Percentiles rank a stretch among this genome's conserved stretches.
Conservation (phyloP, 768 basidiomycete species). For the Trametes gibbosa region DNA sequence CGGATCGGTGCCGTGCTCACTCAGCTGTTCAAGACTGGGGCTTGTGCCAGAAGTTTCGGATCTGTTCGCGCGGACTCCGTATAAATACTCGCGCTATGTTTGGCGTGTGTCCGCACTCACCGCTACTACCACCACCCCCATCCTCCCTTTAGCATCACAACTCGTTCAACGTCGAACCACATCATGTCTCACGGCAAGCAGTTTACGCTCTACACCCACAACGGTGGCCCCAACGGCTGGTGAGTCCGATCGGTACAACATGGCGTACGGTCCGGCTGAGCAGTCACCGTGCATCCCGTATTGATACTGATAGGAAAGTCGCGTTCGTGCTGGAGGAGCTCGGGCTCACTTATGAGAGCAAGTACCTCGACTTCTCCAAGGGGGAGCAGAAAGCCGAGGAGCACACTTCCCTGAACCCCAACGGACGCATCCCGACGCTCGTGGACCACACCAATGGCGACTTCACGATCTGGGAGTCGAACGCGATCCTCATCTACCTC, state of each 20-base stretch:
- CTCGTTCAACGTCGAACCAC: not conserved
- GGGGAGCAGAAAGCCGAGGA: slow-evolving; percentile 27
- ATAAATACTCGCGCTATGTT: slow-evolving; percentile 8
- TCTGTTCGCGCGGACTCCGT: not conserved
- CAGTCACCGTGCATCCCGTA: not conserved
- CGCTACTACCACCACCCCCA: not conserved
- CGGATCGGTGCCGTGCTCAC: not conserved
- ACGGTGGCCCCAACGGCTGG: slow-evolving; percentile 27
- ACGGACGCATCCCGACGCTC: slow-evolving; percentile 38
- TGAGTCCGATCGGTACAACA: not conserved
- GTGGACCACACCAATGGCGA: slow-evolving; percentile 33
- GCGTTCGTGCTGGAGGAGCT: slow-evolving; percentile 28
- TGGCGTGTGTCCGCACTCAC: not conserved
- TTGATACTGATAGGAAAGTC: slow-evolving; percentile 20
- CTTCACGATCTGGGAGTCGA: slow-evolving; percentile 36
- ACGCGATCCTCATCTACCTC: slow-evolving; percentile 44
- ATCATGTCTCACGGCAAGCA: slow-evolving; percentile 31
- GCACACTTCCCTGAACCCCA: slow-evolving; percentile 30
- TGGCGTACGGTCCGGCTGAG: too few species aligned
- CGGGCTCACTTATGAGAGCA: slow-evolving; percentile 27
- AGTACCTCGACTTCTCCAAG: slow-evolving; percentile 28
- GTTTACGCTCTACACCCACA: slow-evolving; percentile 29
- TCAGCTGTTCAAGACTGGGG: not conserved
- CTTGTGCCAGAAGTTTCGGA: not conserved
- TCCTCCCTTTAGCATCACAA: not conserved